Evolutionary conservation across 2,329 filamentous ascomycete genomes (phyloP).

Genomic region (Mycocentrospora acerina): DNA sequence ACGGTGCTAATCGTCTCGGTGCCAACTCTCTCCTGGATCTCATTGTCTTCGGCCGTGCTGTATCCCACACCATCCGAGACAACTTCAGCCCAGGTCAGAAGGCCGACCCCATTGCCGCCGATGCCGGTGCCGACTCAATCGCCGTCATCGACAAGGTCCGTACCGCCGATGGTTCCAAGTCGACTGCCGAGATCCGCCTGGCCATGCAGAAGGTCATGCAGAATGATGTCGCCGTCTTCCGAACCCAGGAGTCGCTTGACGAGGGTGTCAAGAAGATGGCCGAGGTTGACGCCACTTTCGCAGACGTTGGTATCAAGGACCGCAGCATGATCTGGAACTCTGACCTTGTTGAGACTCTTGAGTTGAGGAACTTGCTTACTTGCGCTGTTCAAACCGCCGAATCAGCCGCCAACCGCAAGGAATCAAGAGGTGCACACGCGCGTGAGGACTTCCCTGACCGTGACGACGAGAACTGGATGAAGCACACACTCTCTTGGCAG

Average conservation of each 20-base stretch:
- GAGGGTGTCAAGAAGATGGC: slow-evolving; percentile 88
- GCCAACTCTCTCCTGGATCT: slow-evolving; percentile 98
- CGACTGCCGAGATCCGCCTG: slow-evolving; percentile 82
- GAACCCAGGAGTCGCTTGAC: slow-evolving; percentile 88
- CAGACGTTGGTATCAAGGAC: slow-evolving; percentile 91
- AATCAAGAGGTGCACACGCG: slow-evolving; percentile 95
- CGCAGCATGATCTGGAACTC: slow-evolving; percentile 99
- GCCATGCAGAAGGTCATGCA: slow-evolving; percentile 99
- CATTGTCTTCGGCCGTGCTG: slow-evolving; percentile 95
- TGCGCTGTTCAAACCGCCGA: slow-evolving; percentile 95
- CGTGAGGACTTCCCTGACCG: slow-evolving; percentile 95
- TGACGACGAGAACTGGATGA: slow-evolving; percentile 98
- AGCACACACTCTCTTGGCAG: slow-evolving; percentile 97
- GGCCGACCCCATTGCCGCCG: slow-evolving; percentile 76
- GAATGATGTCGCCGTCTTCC: slow-evolving; percentile 94
- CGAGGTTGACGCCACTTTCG: slow-evolving; percentile 78
- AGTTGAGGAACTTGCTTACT: slow-evolving; percentile 91
- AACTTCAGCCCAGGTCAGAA: slow-evolving; percentile 82
- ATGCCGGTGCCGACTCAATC: slow-evolving; percentile 87
- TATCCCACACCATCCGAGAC: slow-evolving; percentile 95
- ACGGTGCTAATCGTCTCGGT: slow-evolving; percentile 95
- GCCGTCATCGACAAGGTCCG: slow-evolving; percentile 82
- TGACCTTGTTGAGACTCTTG: slow-evolving; percentile 92
- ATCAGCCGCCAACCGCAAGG: slow-evolving; percentile 89
- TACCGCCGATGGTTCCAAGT: slow-evolving; percentile 80